Conservation (phyloP, 2,329 filamentous ascomycete genomes). For the Anisogramma anomala region DNA sequence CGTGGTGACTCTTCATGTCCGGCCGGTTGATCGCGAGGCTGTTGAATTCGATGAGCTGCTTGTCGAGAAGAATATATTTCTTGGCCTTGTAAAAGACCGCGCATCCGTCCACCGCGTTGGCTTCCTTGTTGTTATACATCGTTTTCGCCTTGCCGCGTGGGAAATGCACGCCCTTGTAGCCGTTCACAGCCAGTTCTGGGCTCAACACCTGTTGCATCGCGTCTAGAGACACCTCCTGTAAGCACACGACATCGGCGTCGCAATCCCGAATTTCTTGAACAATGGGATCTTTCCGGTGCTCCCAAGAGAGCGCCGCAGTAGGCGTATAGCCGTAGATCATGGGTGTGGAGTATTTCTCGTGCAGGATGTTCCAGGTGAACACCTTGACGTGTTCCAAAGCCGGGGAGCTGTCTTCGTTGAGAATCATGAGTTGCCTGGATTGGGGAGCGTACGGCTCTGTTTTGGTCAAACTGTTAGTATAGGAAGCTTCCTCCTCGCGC, state of each 20-base stretch:
- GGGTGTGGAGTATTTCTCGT: conserved; percentile 81
- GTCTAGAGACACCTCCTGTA: conserved; percentile 88
- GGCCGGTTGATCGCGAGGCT: conserved; percentile 86
- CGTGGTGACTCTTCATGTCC: conserved; percentile 94
- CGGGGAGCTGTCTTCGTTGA: conserved; percentile 53
- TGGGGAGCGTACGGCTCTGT: conserved; percentile 66
- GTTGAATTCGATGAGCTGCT: conserved; percentile 85
- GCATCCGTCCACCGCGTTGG: conserved; percentile 85
- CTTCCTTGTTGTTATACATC: conserved; percentile 82
- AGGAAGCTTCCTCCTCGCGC: not conserved
- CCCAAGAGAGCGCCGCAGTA: conserved; percentile 70
- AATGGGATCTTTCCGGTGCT: conserved; percentile 72
- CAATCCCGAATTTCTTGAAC: conserved; percentile 68
- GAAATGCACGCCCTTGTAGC: conserved; percentile 92
- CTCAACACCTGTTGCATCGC: conserved; percentile 87
- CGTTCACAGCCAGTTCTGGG: conserved; percentile 70
- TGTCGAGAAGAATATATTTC: conserved; percentile 90
- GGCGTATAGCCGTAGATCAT: conserved; percentile 85
- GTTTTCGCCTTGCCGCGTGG: conserved; percentile 83
- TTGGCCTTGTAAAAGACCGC: conserved; percentile 93
- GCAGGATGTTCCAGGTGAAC: conserved; percentile 90
- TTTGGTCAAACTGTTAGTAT: conserved; percentile 17
- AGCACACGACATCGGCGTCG: conserved; percentile 78
- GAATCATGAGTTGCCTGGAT: conserved; percentile 65
- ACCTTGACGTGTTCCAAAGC: conserved; percentile 65